Percentiles rank a stretch among this genome's conserved stretches.
phyloP scores from a whole-genome alignment of 1,284 basidiomycete species.

The Trichosporon sp. region DNA sequence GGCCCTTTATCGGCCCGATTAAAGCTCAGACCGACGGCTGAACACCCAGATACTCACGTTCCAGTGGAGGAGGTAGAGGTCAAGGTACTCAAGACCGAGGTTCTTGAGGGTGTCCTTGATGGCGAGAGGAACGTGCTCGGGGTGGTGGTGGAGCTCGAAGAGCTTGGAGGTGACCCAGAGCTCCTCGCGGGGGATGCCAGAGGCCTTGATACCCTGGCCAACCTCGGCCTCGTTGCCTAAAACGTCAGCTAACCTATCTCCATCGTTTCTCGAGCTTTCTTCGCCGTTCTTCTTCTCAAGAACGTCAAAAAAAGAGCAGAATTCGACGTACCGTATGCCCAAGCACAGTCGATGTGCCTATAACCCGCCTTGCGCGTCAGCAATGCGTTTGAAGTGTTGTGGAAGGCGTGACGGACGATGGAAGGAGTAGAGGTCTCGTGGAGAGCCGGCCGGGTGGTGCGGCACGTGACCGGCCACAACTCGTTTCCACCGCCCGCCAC shows the following conservation, averaged over 20 bases:
- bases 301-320: not conserved
- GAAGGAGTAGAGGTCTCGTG: constrained; percentile 3
- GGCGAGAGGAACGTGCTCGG: constrained; percentile 66
- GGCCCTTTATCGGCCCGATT: not conserved
- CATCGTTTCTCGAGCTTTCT: not conserved
- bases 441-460: not conserved
- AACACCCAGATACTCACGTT: constrained; percentile 50
- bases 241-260: constrained; percentile 11
- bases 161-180: constrained; percentile 72
- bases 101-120: constrained; percentile 70
- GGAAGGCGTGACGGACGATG: not conserved
- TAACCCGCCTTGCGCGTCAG: constrained; percentile 58
- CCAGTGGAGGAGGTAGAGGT: constrained; percentile 84
- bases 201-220: constrained; percentile 70
- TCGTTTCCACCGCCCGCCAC: not conserved
- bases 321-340: constrained; percentile 45
- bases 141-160: constrained; percentile 65
- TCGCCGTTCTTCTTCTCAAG: not conserved
- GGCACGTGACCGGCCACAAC: not conserved
- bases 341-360: constrained; percentile 68
- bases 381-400: not conserved
- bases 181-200: constrained; percentile 64
- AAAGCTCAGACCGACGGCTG: no score
- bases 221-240: constrained; percentile 78
- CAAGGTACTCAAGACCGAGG: constrained; percentile 73